phyloP scores from a whole-genome alignment of 2,329 filamentous ascomycete genomes.

The Ciborinia camelliae region DNA sequence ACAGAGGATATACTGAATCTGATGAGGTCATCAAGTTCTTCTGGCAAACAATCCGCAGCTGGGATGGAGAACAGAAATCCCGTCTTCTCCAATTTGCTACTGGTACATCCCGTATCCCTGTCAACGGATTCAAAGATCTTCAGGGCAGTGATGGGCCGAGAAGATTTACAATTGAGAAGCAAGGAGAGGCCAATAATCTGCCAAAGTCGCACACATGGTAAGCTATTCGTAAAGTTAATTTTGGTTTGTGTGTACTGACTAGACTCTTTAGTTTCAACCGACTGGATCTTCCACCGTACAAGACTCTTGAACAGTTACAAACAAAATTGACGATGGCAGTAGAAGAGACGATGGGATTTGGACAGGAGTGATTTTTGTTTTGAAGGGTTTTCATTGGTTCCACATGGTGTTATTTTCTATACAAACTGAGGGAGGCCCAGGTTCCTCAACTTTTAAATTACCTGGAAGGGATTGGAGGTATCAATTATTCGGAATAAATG shows the following conservation, averaged over 20 bases:
- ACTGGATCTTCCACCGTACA: conserved; percentile 91
- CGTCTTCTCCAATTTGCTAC: conserved; percentile 95
- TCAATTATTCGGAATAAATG: conserved; percentile 8
- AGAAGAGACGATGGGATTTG: conserved; percentile 98
- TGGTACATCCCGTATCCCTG: conserved; percentile 93
- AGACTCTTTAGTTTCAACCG: conserved; percentile 77
- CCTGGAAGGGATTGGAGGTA: conserved; percentile 12
- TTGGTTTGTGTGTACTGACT: conserved; percentile 21
- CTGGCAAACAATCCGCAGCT: conserved; percentile 95
- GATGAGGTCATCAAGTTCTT: conserved; percentile 98
- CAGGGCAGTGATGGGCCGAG: conserved; percentile 94
- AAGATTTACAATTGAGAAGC: conserved; percentile 97
- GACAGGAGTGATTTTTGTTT: conserved; percentile 68
- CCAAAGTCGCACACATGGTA: conserved; percentile 99
- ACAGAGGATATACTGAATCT: conserved; percentile 95
- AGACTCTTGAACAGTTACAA: conserved; percentile 78
- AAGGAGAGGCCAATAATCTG: conserved; percentile 82
- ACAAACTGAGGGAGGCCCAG: conserved; percentile 20
- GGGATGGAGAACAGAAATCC: conserved; percentile 98
- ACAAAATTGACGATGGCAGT: conserved; percentile 94
- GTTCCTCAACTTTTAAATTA: conserved; percentile 11
- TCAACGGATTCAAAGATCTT: conserved; percentile 98
- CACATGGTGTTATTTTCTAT: conserved; percentile 29
- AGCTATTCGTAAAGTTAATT: conserved; percentile 38
- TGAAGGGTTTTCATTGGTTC: conserved; percentile 24